Conservation (phyloP, 73 alveolate species). For the Durusdinium trenchii region DNA sequence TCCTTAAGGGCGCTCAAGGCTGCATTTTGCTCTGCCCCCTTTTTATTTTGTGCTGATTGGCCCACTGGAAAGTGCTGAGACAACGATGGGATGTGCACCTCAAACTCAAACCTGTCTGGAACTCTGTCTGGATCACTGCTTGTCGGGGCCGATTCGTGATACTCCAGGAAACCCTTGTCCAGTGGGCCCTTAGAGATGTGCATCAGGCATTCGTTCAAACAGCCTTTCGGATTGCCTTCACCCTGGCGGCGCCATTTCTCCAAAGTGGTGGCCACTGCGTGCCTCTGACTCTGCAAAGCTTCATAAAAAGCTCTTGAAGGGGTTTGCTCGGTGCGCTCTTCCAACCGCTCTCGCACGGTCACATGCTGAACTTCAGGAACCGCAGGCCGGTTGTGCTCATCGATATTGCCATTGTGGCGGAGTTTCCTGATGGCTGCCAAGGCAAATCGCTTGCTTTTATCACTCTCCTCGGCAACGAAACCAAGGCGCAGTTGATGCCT, state of each 20-base stretch:
- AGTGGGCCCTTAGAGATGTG: not conserved
- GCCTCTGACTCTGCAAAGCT: not conserved
- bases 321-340: not conserved
- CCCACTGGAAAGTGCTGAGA: not conserved
- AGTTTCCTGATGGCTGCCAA: not conserved
- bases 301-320: not conserved
- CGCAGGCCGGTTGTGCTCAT: not conserved
- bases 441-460: not conserved
- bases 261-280: not conserved
- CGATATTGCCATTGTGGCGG: not conserved
- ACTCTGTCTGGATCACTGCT: too few relatives aligned
- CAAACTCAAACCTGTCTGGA: too few relatives aligned
- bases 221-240: not conserved
- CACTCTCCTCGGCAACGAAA: not conserved
- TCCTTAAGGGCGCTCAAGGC: slow-evolving; percentile 1
- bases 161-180: not conserved
- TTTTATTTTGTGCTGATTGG: not conserved
- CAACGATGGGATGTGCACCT: not conserved
- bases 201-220: not conserved
- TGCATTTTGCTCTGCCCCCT: slow-evolving; percentile 13
- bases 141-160: not conserved
- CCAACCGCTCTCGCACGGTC: not conserved
- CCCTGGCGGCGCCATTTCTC: not conserved
- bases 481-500: not conserved
- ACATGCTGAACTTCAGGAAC: not conserved